These are phyloP conservation scores for Halophytophthora batemanensis DNA, from an alignment of 352 stramenopile species.

Conservation along the genomic window DNA sequence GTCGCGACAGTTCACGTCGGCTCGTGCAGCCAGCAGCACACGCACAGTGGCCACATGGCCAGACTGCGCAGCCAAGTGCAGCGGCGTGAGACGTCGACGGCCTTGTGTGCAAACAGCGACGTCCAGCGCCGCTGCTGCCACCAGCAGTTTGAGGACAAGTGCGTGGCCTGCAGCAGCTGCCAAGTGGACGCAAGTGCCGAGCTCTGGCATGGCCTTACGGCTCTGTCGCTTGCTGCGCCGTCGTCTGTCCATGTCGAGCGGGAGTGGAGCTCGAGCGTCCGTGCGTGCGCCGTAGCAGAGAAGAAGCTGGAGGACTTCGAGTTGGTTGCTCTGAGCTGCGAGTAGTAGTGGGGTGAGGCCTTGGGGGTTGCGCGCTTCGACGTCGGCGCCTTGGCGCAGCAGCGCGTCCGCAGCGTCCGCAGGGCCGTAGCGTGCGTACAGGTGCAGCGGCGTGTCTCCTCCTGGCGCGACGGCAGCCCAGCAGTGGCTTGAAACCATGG, in stretches of 20 bases:
- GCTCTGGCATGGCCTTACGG: neutral
- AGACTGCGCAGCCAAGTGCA: conserved; percentile 33
- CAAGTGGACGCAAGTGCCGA: conserved; percentile 20
- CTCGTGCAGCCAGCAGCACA: conserved; percentile 21
- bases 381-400: conserved; percentile 27
- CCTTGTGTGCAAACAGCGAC: conserved; percentile 9
- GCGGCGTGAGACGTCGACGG: conserved; percentile 15
- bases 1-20: conserved; percentile 21
- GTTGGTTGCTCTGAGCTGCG: conserved; percentile 28
- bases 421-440: conserved; percentile 30
- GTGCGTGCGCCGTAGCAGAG: conserved; percentile 24
- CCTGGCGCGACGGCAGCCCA: too few relatives aligned
- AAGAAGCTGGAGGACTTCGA: conserved; percentile 32
- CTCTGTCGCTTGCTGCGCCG: neutral
- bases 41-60: conserved; percentile 24
- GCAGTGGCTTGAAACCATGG: too few relatives aligned
- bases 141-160: conserved; percentile 25
- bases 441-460: conserved; percentile 34
- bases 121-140: conserved; percentile 24
- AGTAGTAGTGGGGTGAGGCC: conserved; percentile 33
- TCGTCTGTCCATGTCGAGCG: neutral
- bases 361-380: conserved; percentile 23
- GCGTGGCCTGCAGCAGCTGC: conserved; percentile 19
- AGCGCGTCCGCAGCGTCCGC: conserved; percentile 22
- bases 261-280: conserved; percentile 15